Conservation (phyloP, 164 flowering plant genomes). For the Magnolia changhungtana region DNA sequence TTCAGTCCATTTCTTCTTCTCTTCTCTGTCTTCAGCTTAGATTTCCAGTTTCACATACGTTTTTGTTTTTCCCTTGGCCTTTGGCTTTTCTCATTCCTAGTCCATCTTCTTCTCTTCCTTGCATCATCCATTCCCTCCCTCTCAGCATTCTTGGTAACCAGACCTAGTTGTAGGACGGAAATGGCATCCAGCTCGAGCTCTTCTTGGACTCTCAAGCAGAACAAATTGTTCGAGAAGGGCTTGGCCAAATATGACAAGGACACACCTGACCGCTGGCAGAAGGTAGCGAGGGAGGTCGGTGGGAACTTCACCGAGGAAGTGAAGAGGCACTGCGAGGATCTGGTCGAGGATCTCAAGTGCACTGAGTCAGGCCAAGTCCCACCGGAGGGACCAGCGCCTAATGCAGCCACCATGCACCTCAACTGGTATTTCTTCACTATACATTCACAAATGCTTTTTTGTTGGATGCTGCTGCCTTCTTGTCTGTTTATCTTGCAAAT, state of each 20-base stretch:
- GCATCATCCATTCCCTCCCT: background rate
- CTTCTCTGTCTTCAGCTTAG: too few relatives aligned
- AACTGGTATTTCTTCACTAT: constrained; percentile 23
- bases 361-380: constrained; percentile 56
- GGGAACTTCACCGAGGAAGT: constrained; percentile 64
- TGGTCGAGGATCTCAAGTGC: constrained; percentile 40
- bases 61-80: background rate
- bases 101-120: background rate
- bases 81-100: background rate
- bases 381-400: constrained; percentile 14
- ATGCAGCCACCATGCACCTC: constrained; percentile 18
- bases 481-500: background rate
- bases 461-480: background rate
- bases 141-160: background rate
- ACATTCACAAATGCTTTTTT: background rate
- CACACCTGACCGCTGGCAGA: constrained; percentile 63
- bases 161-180: background rate
- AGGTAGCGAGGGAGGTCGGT: constrained; percentile 55
- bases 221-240: constrained; percentile 64
- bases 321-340: constrained; percentile 53
- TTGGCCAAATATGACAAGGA: constrained; percentile 52
- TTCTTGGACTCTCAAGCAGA: constrained; percentile 59
- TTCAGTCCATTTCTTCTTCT: constrained; percentile 15
- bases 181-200: constrained; percentile 26
- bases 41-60: background rate